A percentile compares a stretch with the other conserved stretches of the same genome.
phyloP scores from a whole-genome alignment of 2,329 filamentous ascomycete species.

The Clarireedia paspali region DNA sequence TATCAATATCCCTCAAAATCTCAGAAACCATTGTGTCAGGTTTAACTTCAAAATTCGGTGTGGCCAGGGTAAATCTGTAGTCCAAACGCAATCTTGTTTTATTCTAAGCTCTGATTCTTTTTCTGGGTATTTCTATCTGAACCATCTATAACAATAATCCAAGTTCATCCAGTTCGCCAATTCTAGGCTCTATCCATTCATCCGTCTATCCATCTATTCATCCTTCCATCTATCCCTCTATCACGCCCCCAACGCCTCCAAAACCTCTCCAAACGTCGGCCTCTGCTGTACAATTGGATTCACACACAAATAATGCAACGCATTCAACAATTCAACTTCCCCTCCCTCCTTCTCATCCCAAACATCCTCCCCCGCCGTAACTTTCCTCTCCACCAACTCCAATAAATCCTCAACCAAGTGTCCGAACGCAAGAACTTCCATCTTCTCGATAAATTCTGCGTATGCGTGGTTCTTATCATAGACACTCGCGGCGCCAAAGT shows the following conservation, averaged over 20 bases:
- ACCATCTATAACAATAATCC: too few relatives aligned
- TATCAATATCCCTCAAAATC: too few relatives aligned
- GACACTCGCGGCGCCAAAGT: conserved; percentile 41
- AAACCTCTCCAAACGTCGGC: conserved; percentile 23
- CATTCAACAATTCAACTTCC: conserved; percentile 23
- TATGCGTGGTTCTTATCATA: conserved; percentile 29
- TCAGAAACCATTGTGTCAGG: too few relatives aligned
- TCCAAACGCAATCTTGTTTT: too few relatives aligned
- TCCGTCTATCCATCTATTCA: too few relatives aligned
- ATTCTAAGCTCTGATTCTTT: too few relatives aligned
- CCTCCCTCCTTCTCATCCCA: conserved; percentile 24
- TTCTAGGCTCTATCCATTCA: too few relatives aligned
- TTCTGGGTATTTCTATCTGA: too few relatives aligned
- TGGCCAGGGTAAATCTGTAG: too few relatives aligned
- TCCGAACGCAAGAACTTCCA: conserved; percentile 42
- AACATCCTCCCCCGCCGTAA: conserved; percentile 11
- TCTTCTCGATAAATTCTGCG: conserved; percentile 31
- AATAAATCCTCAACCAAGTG: conserved; percentile 40
- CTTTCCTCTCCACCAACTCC: conserved; percentile 26
- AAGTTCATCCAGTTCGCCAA: too few relatives aligned
- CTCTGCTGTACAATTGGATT: conserved; percentile 23
- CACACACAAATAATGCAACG: conserved; percentile 25
- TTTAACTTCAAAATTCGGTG: too few relatives aligned
- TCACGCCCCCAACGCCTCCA: conserved; percentile 6
- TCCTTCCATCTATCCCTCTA: not conserved